A percentile compares a stretch with the other conserved stretches of the same genome.
Evolutionary conservation across 495 filamentous ascomycete species (phyloP).

Genomic region (Amniculicola lignicola): DNA sequence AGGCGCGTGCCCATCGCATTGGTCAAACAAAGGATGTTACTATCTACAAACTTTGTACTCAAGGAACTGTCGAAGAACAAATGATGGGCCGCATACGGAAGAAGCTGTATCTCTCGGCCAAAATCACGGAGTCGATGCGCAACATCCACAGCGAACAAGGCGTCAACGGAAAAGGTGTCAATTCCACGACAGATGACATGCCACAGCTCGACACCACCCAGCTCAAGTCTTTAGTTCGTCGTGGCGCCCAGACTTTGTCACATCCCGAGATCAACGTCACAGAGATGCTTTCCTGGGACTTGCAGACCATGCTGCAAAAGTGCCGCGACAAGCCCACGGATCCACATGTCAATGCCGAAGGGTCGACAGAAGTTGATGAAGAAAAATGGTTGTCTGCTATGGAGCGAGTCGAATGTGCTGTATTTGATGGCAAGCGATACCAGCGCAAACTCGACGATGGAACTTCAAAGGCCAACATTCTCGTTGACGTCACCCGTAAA

Average conservation of each 20-base stretch:
- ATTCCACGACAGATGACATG: constrained; percentile 43
- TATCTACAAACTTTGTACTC: constrained; percentile 57
- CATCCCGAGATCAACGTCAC: constrained; percentile 53
- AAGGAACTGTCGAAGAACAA: constrained; percentile 61
- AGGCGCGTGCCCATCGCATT: constrained; percentile 59
- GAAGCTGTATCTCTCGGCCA: constrained; percentile 63
- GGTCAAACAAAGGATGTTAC: constrained; percentile 58
- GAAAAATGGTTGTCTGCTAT: constrained; percentile 56
- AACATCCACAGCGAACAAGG: constrained; percentile 46
- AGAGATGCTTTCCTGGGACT: constrained; percentile 60
- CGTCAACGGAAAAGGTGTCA: constrained; percentile 22
- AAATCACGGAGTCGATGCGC: constrained; percentile 59
- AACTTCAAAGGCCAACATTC: constrained; percentile 38
- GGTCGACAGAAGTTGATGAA: constrained; percentile 50
- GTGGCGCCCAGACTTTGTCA: constrained; percentile 55
- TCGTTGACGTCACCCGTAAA: constrained; percentile 46
- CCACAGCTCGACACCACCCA: constrained; percentile 52
- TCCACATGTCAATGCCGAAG: constrained; percentile 39
- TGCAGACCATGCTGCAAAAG: constrained; percentile 53
- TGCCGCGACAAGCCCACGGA: constrained; percentile 55
- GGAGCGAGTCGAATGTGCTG: constrained; percentile 57
- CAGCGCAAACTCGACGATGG: constrained; percentile 37
- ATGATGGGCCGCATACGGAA: constrained; percentile 63
- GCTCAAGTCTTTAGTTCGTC: constrained; percentile 56
- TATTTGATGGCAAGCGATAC: constrained; percentile 58